phyloP scores from a whole-genome alignment of 306 rosid species.

The Begonia masoniana region DNA sequence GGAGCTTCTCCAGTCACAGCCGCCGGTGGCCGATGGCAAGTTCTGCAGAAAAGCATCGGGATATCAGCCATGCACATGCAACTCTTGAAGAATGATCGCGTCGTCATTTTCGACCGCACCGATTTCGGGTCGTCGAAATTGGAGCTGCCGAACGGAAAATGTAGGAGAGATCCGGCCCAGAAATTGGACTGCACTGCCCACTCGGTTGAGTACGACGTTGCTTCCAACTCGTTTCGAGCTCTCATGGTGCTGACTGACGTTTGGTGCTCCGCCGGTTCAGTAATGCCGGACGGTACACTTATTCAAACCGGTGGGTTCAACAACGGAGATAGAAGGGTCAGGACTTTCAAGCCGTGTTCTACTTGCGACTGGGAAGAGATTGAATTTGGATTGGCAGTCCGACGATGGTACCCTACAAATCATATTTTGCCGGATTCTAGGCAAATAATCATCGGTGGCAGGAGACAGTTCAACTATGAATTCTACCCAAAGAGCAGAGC shows the following conservation, averaged over 20 bases:
- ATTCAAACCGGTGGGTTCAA: constrained; percentile 49
- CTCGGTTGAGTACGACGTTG: constrained; percentile 63
- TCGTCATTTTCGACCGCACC: constrained; percentile 57
- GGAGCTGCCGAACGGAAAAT: constrained; percentile 27
- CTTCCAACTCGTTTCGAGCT: constrained; percentile 37
- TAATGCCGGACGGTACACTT: constrained; percentile 61
- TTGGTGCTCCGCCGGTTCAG: constrained; percentile 83
- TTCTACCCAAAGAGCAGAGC: constrained; percentile 35
- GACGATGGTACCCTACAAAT: constrained; percentile 65
- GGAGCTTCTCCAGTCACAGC: background rate
- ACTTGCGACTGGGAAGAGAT: constrained; percentile 55
- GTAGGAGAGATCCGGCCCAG: constrained; percentile 17
- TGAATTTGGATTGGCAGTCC: constrained; percentile 19
- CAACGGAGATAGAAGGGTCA: constrained; percentile 28
- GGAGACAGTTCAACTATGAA: constrained; percentile 42
- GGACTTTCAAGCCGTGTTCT: constrained; percentile 36
- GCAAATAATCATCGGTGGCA: constrained; percentile 63
- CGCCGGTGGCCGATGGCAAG: constrained; percentile 55
- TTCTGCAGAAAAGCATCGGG: constrained; percentile 37
- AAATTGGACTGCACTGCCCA: constrained; percentile 62
- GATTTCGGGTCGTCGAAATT: constrained; percentile 42
- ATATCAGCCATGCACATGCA: constrained; percentile 82
- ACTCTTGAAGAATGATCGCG: constrained; percentile 41
- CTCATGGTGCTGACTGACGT: constrained; percentile 45
- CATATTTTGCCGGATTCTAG: constrained; percentile 42